Base-by-base conservation (phyloP, 2,329 filamentous ascomycete genomes). In the Nemania abortiva region DNA sequence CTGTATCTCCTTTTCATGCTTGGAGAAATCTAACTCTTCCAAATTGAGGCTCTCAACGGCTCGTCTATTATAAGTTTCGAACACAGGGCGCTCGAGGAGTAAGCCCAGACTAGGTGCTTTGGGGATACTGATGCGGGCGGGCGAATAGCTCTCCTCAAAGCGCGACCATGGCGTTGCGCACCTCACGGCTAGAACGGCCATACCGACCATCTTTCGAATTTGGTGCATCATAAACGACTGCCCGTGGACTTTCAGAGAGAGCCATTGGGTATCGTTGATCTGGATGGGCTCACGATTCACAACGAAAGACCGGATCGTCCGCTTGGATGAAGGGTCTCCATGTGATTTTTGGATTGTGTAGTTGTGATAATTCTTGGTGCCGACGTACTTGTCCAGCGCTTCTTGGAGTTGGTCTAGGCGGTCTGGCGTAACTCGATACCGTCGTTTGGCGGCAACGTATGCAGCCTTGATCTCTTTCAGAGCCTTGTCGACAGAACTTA, bases 191-290 rank as follows among this genome's bases (percentile, higher is more conserved):
- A 99, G 85, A 39, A 93, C 90, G 9, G 90, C 93, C 91, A 99
- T 94, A 65, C 93, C 94, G 18, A 99, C 93, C 96, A 99, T 98
- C 83, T 98, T 99, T 77, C 96, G 91, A 81, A 99, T 99, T 83
- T 99, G 96, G 81, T 99, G 96, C 96, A 99, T 99, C 96, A 99
- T 99, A 86, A 99, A 99, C 77, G 92, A 95, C 82, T 99, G 96
- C 0, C 96, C 96, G 81, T 99, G 96, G 27, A 99, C 95, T 79
- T 97, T 97, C 73, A 98, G 86, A 52, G 92, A 96, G 4, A 99
- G 86, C 96, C 96, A 99, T 84, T 99, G 92, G 1, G 94, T 98
- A 77, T 95, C 90, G 79, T 93, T 89, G 81, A 97, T 97, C 77
- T 94, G 89, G 76, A 97, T 91, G 0, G 94, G 94, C 60, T 88